These are phyloP conservation scores for Chlamydomonas urium DNA, from an alignment of 139 green algal genomes.

Conservation along the genomic window DNA sequence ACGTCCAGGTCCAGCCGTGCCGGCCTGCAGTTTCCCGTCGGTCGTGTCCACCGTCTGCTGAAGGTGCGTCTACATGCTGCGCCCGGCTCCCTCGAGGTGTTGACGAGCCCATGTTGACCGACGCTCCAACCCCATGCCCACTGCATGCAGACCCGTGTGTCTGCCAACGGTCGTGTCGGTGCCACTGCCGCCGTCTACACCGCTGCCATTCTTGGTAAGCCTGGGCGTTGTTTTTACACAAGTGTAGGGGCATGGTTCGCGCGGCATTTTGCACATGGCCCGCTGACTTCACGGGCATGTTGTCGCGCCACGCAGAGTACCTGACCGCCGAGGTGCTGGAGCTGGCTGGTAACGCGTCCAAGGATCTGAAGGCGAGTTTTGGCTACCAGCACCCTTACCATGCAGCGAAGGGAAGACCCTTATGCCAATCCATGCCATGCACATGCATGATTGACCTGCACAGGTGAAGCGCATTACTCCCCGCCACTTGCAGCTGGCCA, in stretches of 20 bases:
- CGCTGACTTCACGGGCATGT: background rate
- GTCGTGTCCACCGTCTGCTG: constrained; percentile 94
- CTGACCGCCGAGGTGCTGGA: constrained; percentile 96
- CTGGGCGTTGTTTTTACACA: background rate
- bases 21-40: constrained; percentile 96
- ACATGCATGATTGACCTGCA: background rate
- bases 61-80: constrained; percentile 64
- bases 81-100: too few relatives aligned
- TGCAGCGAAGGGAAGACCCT: too few relatives aligned
- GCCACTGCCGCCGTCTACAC: constrained; percentile 97
- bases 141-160: constrained; percentile 68
- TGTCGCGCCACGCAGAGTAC: constrained; percentile 85
- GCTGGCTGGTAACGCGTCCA: constrained; percentile 97
- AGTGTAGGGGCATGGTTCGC: too few relatives aligned
- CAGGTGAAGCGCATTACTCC: constrained; percentile 99
- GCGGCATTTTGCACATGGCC: background rate
- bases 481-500: constrained; percentile 97
- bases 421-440: too few relatives aligned
- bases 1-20: constrained; percentile 80
- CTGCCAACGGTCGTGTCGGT: constrained; percentile 93
- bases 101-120: background rate
- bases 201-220: constrained; percentile 90
- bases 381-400: too few relatives aligned
- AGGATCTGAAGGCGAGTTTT: constrained; percentile 93
- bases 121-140: background rate